phyloP scores from a whole-genome alignment of 2,329 filamentous ascomycete species.

The Cladosporium sphaerospermum region DNA sequence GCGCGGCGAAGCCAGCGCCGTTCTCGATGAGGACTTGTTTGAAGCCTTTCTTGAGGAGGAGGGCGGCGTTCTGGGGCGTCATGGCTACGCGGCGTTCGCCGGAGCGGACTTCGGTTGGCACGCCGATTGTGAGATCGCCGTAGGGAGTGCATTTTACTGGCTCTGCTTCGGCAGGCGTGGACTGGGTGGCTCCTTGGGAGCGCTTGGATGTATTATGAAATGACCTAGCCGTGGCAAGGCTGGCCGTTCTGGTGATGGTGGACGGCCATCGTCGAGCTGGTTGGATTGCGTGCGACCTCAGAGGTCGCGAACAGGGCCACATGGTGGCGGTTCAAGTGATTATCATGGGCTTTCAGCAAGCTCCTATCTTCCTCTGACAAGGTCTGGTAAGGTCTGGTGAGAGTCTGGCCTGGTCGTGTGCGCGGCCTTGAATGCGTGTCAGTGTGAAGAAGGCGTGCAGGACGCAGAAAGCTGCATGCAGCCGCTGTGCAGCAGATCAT shows the following conservation, averaged over 20 bases:
- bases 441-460: no score
- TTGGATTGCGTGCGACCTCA: constrained; percentile 19
- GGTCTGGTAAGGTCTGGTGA: not conserved
- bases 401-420: constrained; percentile 2
- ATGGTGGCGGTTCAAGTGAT: constrained; percentile 13
- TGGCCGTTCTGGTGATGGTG: constrained; percentile 9
- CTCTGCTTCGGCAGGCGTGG: constrained; percentile 11
- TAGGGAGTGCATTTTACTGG: constrained; percentile 50
- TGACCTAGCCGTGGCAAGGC: constrained; percentile 15
- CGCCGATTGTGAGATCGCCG: constrained; percentile 65
- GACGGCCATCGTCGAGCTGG: constrained; percentile 6
- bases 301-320: constrained; percentile 26
- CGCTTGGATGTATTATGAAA: constrained; percentile 17
- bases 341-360: constrained; percentile 17
- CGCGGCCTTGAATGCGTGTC: not conserved
- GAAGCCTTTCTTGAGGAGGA: constrained; percentile 82
- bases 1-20: constrained; percentile 70
- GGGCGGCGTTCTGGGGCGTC: constrained; percentile 73
- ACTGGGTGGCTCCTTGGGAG: constrained; percentile 17
- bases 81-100: constrained; percentile 78
- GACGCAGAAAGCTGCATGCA: no score
- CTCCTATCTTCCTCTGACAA: no score
- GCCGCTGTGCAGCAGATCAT: no score
- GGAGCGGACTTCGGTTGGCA: constrained; percentile 71
- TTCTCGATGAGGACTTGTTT: constrained; percentile 69